Conservation (phyloP, 1,284 basidiomycete genomes). For the Rhodotorula sp. region DNA sequence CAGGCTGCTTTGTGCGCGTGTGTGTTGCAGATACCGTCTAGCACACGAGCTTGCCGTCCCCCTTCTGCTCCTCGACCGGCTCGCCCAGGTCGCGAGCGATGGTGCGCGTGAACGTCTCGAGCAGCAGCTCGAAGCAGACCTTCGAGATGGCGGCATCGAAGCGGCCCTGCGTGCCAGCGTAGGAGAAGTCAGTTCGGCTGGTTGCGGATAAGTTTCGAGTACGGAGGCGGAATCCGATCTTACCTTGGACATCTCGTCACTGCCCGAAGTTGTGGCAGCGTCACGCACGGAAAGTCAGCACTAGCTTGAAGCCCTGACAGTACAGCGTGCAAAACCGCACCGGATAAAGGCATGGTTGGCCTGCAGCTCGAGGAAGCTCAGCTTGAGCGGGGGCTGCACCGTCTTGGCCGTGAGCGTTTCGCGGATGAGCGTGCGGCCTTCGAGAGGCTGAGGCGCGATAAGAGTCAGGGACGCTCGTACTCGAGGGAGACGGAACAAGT, state of each 20-base stretch:
- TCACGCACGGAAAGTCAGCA: not conserved
- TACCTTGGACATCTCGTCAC: slow-evolving; percentile 23
- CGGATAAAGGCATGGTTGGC: slow-evolving; percentile 93
- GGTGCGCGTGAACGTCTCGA: slow-evolving; percentile 88
- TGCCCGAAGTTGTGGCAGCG: not conserved
- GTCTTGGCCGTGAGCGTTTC: slow-evolving; percentile 62
- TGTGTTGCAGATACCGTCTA: slow-evolving; percentile 1
- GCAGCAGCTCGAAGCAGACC: slow-evolving; percentile 74
- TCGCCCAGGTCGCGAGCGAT: slow-evolving; percentile 75
- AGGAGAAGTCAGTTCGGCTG: not conserved
- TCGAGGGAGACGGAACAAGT: too few species aligned
- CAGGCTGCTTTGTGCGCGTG: not conserved
- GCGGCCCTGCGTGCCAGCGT: slow-evolving; percentile 57
- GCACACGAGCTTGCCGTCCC: slow-evolving; percentile 37
- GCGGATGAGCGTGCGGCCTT: slow-evolving; percentile 78
- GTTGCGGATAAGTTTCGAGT: not conserved
- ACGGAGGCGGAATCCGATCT: not conserved
- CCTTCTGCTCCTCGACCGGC: slow-evolving; percentile 18
- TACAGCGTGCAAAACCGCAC: too few species aligned
- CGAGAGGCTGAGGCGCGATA: slow-evolving; percentile 74
- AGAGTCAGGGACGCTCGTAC: not conserved
- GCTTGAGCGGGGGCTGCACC: slow-evolving; percentile 52
- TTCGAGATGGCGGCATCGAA: slow-evolving; percentile 88
- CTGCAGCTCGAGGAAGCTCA: slow-evolving; percentile 64
- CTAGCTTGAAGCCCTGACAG: not conserved